These are phyloP conservation scores for Fusarium buxicola DNA, from an alignment of 2,329 filamentous ascomycete genomes.

Conservation along the genomic window DNA sequence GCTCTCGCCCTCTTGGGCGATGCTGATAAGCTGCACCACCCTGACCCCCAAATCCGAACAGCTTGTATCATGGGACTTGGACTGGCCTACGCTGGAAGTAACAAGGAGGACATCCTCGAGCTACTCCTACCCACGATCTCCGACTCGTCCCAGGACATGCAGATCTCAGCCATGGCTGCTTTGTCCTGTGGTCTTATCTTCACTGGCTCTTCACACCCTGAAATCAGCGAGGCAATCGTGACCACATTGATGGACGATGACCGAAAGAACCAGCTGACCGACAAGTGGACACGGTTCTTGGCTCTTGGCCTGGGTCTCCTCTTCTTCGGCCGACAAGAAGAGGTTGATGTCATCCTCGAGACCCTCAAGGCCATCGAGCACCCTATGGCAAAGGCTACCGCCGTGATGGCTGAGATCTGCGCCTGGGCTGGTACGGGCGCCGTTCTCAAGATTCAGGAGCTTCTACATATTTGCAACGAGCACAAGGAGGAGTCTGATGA, in stretches of 20 bases:
- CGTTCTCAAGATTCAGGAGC: slow-evolving; percentile 95
- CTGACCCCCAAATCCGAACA: slow-evolving; percentile 81
- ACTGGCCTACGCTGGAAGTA: slow-evolving; percentile 92
- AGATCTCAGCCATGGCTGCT: slow-evolving; percentile 95
- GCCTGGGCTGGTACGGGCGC: slow-evolving; percentile 98
- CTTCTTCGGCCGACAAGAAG: slow-evolving; percentile 96
- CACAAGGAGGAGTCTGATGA: slow-evolving; percentile 94
- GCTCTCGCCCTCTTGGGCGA: slow-evolving; percentile 89
- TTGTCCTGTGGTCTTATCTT: slow-evolving; percentile 90
- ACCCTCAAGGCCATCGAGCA: slow-evolving; percentile 97
- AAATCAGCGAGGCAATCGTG: slow-evolving; percentile 92
- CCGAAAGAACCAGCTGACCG: slow-evolving; percentile 87
- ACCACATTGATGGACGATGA: slow-evolving; percentile 95
- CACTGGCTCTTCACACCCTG: slow-evolving; percentile 90
- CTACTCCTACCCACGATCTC: slow-evolving; percentile 86
- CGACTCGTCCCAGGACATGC: slow-evolving; percentile 89
- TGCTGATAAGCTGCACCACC: slow-evolving; percentile 79
- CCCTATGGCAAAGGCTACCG: slow-evolving; percentile 95
- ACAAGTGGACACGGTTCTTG: slow-evolving; percentile 99
- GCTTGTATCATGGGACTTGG: slow-evolving; percentile 96
- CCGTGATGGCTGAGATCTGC: slow-evolving; percentile 93
- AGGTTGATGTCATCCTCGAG: slow-evolving; percentile 98
- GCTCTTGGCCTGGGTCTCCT: slow-evolving; percentile 91
- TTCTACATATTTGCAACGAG: slow-evolving; percentile 98
- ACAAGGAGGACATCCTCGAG: slow-evolving; percentile 89